phyloP scores from a whole-genome alignment of 1,284 basidiomycete species.

The Golubevia sp. region DNA sequence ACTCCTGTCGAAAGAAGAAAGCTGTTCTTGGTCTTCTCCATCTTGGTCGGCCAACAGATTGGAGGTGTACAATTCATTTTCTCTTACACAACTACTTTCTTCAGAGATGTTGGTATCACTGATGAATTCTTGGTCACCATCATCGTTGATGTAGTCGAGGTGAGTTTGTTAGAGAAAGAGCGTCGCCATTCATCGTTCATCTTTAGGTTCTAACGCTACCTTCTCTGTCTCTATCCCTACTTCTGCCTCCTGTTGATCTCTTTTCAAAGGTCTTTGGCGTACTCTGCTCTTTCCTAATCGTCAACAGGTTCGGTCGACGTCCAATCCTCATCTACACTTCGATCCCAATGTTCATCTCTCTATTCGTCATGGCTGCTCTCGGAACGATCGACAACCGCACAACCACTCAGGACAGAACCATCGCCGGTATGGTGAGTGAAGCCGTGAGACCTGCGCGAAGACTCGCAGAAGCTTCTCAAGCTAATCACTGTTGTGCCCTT shows the following conservation, averaged over 20 bases:
- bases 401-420: conserved; percentile 51
- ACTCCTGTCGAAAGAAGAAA: conserved; percentile 55
- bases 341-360: conserved; percentile 63
- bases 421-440: conserved; percentile 65
- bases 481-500: no score
- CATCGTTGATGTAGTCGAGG: conserved; percentile 44
- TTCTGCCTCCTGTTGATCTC: background rate
- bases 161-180: conserved; percentile 12
- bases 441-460: background rate
- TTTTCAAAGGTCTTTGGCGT: conserved; percentile 62
- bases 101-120: conserved; percentile 56
- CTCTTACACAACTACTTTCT: conserved; percentile 61
- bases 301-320: conserved; percentile 64
- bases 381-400: conserved; percentile 38
- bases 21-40: conserved; percentile 63
- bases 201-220: no score
- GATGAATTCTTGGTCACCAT: conserved; percentile 64
- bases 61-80: conserved; percentile 63
- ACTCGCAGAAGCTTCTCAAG: no score
- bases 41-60: conserved; percentile 61
- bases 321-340: conserved; percentile 63
- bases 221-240: background rate
- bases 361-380: conserved; percentile 62
- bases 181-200: no score
- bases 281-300: conserved; percentile 62